Evolutionary conservation across 331 rosid genomes (phyloP).

Genomic region (Saraca asoca): DNA sequence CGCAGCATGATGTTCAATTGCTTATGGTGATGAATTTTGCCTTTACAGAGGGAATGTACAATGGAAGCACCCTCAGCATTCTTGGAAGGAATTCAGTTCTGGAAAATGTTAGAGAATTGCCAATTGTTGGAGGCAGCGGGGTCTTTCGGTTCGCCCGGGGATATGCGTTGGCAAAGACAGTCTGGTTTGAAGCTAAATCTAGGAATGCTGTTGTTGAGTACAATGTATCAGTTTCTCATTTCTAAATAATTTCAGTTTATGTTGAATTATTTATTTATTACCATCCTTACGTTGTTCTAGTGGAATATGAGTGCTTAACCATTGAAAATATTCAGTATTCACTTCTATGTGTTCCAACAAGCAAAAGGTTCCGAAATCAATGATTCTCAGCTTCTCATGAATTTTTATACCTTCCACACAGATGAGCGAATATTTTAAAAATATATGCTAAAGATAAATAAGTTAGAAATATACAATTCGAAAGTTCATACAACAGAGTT

Average conservation of each 20-base stretch:
- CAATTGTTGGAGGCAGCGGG: conserved; percentile 63
- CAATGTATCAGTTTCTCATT: conserved; percentile 47
- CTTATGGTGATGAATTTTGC: conserved; percentile 46
- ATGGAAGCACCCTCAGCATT: conserved; percentile 55
- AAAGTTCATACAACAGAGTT: no score
- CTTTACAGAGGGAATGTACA: conserved; percentile 41
- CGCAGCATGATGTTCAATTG: conserved; percentile 43
- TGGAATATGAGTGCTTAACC: neutral
- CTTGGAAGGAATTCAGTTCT: conserved; percentile 50
- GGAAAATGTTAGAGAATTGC: conserved; percentile 48
- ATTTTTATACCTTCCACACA: no score
- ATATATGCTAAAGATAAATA: no score
- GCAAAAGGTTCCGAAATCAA: no score
- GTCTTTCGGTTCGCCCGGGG: conserved; percentile 53
- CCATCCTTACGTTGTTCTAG: neutral
- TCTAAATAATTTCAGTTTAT: neutral
- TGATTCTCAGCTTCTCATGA: no score
- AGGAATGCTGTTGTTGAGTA: conserved; percentile 55
- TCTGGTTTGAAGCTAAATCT: conserved; percentile 32
- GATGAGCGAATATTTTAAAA: no score
- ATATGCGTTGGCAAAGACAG: conserved; percentile 49
- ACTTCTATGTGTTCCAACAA: no score
- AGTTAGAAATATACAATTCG: no score
- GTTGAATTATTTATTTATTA: neutral
- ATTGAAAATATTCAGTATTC: neutral